phyloP scores from a whole-genome alignment of 2,329 filamentous ascomycete genomes.

The Ophiobolus disseminans region DNA sequence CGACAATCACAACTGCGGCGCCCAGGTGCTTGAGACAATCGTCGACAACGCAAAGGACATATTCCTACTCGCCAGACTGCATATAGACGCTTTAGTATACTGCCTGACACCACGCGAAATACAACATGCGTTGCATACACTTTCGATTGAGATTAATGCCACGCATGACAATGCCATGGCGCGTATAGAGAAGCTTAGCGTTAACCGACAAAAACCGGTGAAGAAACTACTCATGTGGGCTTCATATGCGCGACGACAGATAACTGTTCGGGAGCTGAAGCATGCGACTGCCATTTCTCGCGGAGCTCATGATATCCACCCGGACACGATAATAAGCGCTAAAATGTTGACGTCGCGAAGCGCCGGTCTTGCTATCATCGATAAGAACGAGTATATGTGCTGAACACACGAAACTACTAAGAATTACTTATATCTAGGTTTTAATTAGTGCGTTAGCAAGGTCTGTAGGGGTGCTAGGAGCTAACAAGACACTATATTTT shows the following conservation, averaged over 20 bases:
- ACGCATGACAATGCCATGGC: neutral
- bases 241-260: neutral
- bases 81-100: neutral
- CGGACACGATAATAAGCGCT: neutral
- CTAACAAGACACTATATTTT: too few relatives aligned
- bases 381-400: neutral
- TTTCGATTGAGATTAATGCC: neutral
- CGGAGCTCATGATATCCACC: neutral
- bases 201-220: neutral
- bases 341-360: neutral
- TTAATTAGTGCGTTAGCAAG: too few relatives aligned
- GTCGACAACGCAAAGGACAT: constrained; percentile 1
- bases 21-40: neutral
- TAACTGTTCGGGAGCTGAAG: neutral
- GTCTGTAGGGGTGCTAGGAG: too few relatives aligned
- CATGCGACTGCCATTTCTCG: neutral
- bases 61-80: too few relatives aligned
- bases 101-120: too few relatives aligned
- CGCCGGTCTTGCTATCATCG: neutral
- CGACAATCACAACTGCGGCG: neutral
- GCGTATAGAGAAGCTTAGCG: neutral
- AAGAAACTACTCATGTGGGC: neutral
- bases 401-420: neutral
- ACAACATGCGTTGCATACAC: too few relatives aligned
- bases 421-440: too few relatives aligned